These are phyloP conservation scores for Camelina sativa DNA, from an alignment of 345 rosid genomes.

Conservation along the genomic window DNA sequence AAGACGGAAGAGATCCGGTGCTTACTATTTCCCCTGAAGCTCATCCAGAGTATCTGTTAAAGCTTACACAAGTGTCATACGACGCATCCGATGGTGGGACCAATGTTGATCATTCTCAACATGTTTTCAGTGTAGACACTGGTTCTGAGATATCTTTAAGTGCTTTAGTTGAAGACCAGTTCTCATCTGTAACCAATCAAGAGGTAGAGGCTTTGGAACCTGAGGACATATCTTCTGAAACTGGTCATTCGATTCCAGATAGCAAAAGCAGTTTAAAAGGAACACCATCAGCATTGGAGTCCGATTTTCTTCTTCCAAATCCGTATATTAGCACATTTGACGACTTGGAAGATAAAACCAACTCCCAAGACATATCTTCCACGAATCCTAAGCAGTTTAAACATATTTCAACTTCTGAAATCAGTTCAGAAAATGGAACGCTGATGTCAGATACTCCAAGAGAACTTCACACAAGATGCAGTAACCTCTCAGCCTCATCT, in stretches of 20 bases:
- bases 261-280: conserved; percentile 1
- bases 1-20: conserved; percentile 1
- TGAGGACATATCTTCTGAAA: conserved; percentile 10
- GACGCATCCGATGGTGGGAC: conserved; percentile 3
- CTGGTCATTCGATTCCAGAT: background rate
- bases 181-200: conserved; percentile 27
- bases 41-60: background rate
- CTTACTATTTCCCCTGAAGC: background rate
- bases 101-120: conserved; percentile 3
- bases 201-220: conserved; percentile 26
- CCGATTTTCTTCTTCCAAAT: background rate
- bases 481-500: conserved; percentile 10
- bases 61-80: conserved; percentile 10
- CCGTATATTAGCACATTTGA: background rate
- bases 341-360: conserved; percentile 10
- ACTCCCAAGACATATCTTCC: conserved; percentile 23
- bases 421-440: conserved; percentile 13
- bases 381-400: background rate
- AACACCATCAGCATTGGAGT: background rate
- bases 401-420: background rate
- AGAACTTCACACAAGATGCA: conserved; percentile 14
- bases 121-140: conserved; percentile 25
- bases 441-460: conserved; percentile 24
- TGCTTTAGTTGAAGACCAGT: conserved; percentile 33
- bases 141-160: conserved; percentile 38